Conservation (phyloP, 2,329 filamentous ascomycete genomes). For the Penicillium sp. region DNA sequence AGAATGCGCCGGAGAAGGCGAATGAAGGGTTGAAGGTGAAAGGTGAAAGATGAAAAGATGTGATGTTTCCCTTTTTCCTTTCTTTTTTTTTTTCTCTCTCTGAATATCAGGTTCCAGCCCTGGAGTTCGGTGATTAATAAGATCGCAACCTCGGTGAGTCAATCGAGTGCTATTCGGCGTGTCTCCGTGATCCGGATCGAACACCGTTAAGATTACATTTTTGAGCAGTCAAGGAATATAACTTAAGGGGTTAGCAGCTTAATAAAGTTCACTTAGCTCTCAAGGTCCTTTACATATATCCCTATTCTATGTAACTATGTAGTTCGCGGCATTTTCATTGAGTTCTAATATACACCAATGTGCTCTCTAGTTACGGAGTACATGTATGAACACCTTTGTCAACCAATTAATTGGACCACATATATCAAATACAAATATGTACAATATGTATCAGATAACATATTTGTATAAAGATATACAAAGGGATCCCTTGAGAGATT, state of each 20-base stretch:
- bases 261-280: background rate
- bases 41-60: background rate
- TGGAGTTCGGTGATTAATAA: conserved; percentile 17
- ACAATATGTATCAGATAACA: background rate
- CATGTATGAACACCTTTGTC: background rate
- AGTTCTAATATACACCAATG: background rate
- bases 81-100: too few species aligned
- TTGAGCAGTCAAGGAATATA: background rate
- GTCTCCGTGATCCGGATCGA: conserved; percentile 1
- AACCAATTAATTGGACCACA: background rate
- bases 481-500: background rate
- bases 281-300: background rate
- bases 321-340: background rate
- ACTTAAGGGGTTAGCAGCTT: background rate
- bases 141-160: conserved; percentile 21
- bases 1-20: conserved; percentile 7
- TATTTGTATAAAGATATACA: background rate
- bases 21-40: background rate
- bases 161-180: conserved; percentile 14
- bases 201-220: background rate
- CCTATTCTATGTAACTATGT: background rate
- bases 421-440: background rate
- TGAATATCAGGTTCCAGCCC: background rate
- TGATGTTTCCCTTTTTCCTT: background rate
- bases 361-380: background rate